A percentile compares a stretch with the other conserved stretches of the same genome.
Conservation (phyloP, 495 filamentous ascomycete species). For the Penicillium robsamsonii region DNA sequence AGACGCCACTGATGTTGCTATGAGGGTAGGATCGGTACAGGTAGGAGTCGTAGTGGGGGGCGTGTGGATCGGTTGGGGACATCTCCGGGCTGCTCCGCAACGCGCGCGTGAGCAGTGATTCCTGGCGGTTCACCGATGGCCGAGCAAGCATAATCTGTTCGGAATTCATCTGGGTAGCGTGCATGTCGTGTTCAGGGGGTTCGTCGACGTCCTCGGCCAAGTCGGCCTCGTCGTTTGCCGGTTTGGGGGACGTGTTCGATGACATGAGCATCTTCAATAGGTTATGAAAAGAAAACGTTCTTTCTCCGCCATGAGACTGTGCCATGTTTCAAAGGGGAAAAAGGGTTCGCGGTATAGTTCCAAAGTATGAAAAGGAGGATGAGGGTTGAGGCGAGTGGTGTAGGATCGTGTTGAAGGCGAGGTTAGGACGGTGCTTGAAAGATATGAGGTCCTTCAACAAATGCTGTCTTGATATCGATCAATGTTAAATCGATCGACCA, state of each 20-base stretch:
- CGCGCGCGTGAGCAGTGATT: conserved; percentile 78
- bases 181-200: conserved; percentile 36
- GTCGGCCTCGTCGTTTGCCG: conserved; percentile 42
- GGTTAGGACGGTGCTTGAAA: conserved; percentile 11
- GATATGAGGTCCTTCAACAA: conserved; percentile 15
- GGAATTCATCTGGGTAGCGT: conserved; percentile 27
- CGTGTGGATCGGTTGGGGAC: conserved; percentile 37
- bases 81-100: conserved; percentile 64
- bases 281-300: conserved; percentile 43
- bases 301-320: conserved; percentile 39
- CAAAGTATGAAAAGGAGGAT: not conserved
- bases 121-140: conserved; percentile 50
- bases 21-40: conserved; percentile 65
- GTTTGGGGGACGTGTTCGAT: conserved; percentile 38
- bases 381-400: conserved; percentile 8
- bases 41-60: conserved; percentile 40
- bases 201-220: conserved; percentile 55
- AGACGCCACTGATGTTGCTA: conserved; percentile 73
- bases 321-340: conserved; percentile 33
- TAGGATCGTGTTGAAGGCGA: conserved; percentile 14
- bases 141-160: conserved; percentile 37
- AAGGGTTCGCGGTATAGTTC: conserved; percentile 4
- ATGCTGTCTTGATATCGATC: conserved; percentile 38
- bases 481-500: conserved; percentile 33
- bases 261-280: conserved; percentile 49